Conservation (phyloP, 1,284 basidiomycete genomes). For the Trametes sp. region DNA sequence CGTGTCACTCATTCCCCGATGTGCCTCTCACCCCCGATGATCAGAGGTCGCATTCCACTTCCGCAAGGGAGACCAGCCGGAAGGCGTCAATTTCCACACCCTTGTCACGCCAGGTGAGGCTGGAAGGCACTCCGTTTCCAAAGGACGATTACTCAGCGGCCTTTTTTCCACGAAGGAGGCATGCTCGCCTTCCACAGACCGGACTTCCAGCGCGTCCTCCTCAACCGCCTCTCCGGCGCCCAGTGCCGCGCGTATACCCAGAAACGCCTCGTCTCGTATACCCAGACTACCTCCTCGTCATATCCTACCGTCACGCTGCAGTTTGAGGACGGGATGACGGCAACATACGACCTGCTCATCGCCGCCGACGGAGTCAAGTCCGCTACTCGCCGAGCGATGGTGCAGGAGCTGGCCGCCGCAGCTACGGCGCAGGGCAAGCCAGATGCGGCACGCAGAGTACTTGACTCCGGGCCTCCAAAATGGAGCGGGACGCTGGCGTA, state of each 20-base stretch:
- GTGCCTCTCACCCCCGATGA: neutral
- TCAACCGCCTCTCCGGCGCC: conserved; percentile 42
- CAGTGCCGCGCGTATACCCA: conserved; percentile 44
- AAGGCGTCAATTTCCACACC: conserved; percentile 41
- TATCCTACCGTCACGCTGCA: conserved; percentile 43
- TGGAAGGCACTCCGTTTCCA: neutral
- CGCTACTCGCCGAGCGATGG: conserved; percentile 37
- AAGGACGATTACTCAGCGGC: conserved; percentile 1
- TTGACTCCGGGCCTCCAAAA: conserved; percentile 38
- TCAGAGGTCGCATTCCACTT: conserved; percentile 42
- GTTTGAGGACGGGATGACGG: conserved; percentile 53
- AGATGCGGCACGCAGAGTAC: conserved; percentile 32
- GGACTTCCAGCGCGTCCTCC: conserved; percentile 51
- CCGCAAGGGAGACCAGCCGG: conserved; percentile 44
- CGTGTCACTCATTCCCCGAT: neutral
- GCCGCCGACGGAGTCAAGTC: conserved; percentile 57
- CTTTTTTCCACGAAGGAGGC: conserved; percentile 43
- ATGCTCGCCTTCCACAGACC: conserved; percentile 51
- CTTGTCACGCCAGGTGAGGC: conserved; percentile 42
- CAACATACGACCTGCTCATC: conserved; percentile 55
- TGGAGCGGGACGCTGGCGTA: conserved; percentile 52
- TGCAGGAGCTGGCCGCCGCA: conserved; percentile 33
- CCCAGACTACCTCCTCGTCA: conserved; percentile 30
- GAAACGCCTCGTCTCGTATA: conserved; percentile 51
- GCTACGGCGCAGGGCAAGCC: conserved; percentile 26